These are phyloP conservation scores for Blastobotrys proliferans DNA, from an alignment of 1,139 yeast species.

Conservation along the genomic window DNA sequence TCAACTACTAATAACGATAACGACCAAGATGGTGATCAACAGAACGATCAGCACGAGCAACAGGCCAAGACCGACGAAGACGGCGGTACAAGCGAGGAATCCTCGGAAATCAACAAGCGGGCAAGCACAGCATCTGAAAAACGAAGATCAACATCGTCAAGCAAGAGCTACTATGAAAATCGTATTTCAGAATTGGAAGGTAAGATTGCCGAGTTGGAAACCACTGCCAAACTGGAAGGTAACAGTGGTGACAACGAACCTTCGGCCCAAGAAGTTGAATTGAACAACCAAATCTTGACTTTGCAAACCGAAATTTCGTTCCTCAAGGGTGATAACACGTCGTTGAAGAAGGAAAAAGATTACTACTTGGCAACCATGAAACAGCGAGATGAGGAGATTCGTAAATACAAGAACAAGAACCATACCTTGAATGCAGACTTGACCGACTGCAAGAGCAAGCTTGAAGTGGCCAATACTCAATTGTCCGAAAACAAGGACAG, in stretches of 20 bases:
- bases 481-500: constrained; percentile 19
- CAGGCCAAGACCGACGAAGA: background rate
- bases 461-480: constrained; percentile 20
- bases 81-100: background rate
- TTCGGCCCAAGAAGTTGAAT: background rate
- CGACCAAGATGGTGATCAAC: background rate
- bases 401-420: constrained; percentile 18
- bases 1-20: background rate
- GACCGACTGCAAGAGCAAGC: constrained; percentile 15
- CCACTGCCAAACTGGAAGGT: constrained; percentile 8
- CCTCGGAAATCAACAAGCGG: background rate
- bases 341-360: constrained; percentile 23
- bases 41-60: background rate
- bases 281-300: constrained; percentile 18
- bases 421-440: constrained; percentile 20
- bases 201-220: constrained; percentile 13
- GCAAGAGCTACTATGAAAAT: constrained; percentile 16
- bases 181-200: constrained; percentile 23
- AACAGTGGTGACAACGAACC: constrained; percentile 1
- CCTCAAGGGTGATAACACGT: constrained; percentile 22
- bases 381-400: constrained; percentile 20
- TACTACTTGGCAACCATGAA: constrained; percentile 20
- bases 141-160: constrained; percentile 8
- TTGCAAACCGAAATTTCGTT: constrained; percentile 26
- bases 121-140: background rate